Percentiles rank a stretch among this genome's conserved stretches.
These are phyloP conservation scores for Aspergillus ellipticus DNA, from an alignment of 495 filamentous ascomycete species.

Conservation along the genomic window DNA sequence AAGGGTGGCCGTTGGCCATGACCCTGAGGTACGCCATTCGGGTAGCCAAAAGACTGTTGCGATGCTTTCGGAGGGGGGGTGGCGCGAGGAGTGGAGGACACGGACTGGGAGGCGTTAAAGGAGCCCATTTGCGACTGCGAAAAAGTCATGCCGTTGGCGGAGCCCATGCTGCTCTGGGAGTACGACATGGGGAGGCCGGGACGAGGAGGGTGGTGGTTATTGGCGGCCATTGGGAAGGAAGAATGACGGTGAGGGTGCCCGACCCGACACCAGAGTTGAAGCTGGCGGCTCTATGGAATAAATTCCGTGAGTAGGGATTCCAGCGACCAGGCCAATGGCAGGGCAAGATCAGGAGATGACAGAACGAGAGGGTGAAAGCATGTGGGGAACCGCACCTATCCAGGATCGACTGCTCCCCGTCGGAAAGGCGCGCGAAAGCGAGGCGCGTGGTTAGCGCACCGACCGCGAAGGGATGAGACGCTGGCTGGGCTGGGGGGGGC, in stretches of 20 bases:
- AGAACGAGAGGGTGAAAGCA: constrained; percentile 9
- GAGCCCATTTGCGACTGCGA: constrained; percentile 48
- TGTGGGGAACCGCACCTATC: constrained; percentile 29
- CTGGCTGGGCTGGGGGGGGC: too few species aligned
- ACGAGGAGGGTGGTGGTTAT: constrained; percentile 34
- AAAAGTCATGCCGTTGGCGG: constrained; percentile 36
- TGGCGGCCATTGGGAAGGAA: constrained; percentile 39
- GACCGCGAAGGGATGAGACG: constrained; percentile 22
- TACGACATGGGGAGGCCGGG: constrained; percentile 43
- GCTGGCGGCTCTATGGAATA: background rate
- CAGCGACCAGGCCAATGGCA: constrained; percentile 8
- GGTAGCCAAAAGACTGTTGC: constrained; percentile 46
- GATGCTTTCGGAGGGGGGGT: constrained; percentile 47
- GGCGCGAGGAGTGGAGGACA: constrained; percentile 52
- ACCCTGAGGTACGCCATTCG: constrained; percentile 30
- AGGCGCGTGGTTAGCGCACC: constrained; percentile 36
- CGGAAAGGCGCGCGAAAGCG: constrained; percentile 27
- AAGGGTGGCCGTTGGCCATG: constrained; percentile 38
- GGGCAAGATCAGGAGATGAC: constrained; percentile 10
- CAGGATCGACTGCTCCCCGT: constrained; percentile 15
- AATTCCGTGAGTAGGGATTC: constrained; percentile 8
- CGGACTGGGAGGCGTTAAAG: constrained; percentile 49
- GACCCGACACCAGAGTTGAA: constrained; percentile 10
- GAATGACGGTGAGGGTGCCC: constrained; percentile 1
- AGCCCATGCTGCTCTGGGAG: constrained; percentile 42